Base-by-base conservation (phyloP, 2,329 filamentous ascomycete species). In the Pyricularia sp. region DNA sequence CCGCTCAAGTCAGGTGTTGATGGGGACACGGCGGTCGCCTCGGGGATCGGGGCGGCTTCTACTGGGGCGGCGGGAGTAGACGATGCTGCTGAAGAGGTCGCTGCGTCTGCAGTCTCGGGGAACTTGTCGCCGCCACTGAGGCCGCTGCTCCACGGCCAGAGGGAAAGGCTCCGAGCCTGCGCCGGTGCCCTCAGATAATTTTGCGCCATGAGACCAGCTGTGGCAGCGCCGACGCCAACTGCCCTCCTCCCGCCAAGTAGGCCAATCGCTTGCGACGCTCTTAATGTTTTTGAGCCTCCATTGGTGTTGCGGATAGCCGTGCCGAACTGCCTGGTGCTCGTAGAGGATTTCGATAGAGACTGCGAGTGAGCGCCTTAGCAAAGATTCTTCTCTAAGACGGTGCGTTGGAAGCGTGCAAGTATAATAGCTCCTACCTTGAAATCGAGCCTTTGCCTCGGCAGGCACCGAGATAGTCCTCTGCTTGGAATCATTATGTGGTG, bases 401-500 rank as follows among this genome's bases (percentile, higher is more conserved):
- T 23, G 14, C 28, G 4, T 33, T 17, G 28, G 28, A 65, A 31
- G 11, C 26, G 20, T 65, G 23, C 28, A 64, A n/a, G 9, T 28
- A 10, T 25, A 28, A n/a, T 26, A 26, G 23, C 14, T 58, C 65
- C 20, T 42, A 66, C 65, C 65, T 66, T 66, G 6, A 17, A 12
- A 28, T 50, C 65, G 42, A 64, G 68, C 69, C 66, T 68, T 58
- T 42, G 55, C 66, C 50, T 50, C 28, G 28, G 55, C 23, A 68
- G 55, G 31, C 66, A 68, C 61, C 66, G 20, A 12, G 58, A 68
- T 69, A 87, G 74, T 72, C 84, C 83, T 81, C 82, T 82, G 72
- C 83, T 83, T 75, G 83, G 82, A 75, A 88, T 79, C 86, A 88
- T 88, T 36, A 23, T 26, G 31, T 23, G 33, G 36, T 63, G 23